phyloP scores from a whole-genome alignment of 192 early-diverging fungal genomes.

The Fimicolochytrium jonesii region DNA sequence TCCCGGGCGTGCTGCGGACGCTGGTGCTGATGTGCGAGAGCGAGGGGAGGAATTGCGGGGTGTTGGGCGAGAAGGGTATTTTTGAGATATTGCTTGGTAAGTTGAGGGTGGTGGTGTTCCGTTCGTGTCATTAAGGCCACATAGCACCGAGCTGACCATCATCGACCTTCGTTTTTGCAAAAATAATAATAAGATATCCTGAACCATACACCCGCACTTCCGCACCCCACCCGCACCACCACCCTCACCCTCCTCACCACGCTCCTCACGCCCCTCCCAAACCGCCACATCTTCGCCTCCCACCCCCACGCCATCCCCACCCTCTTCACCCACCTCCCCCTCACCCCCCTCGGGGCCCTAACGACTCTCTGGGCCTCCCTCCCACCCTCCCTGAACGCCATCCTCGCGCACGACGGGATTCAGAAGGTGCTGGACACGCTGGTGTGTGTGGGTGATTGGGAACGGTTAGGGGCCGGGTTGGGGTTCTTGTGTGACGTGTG shows the following conservation, averaged over 20 bases:
- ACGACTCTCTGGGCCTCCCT: slow-evolving; percentile 11
- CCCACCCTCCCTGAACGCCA: not conserved
- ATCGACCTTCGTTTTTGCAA: too few relatives aligned
- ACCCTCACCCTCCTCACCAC: slow-evolving; percentile 36
- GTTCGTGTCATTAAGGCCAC: too few relatives aligned
- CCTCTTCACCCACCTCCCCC: slow-evolving; percentile 22
- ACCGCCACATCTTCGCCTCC: slow-evolving; percentile 3
- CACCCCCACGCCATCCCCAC: slow-evolving; percentile 27
- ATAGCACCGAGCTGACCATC: too few relatives aligned
- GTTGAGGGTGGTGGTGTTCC: too few relatives aligned
- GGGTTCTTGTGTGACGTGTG: slow-evolving; percentile 14
- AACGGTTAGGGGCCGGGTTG: slow-evolving; percentile 4
- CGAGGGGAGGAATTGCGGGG: slow-evolving; percentile 18
- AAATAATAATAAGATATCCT: not conserved
- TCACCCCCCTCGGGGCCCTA: slow-evolving; percentile 29
- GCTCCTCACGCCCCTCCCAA: slow-evolving; percentile 20
- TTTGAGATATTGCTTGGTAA: slow-evolving; percentile 35
- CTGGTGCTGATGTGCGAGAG: slow-evolving; percentile 26
- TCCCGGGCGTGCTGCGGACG: slow-evolving; percentile 25
- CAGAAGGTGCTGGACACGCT: not conserved
- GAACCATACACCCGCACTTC: slow-evolving; percentile 26
- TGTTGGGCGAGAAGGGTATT: slow-evolving; percentile 25
- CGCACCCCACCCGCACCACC: slow-evolving; percentile 13
- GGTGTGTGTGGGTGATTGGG: not conserved
- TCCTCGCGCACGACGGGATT: not conserved